phyloP scores from a whole-genome alignment of 192 early-diverging fungal genomes.

The Dimargaris xerosporica region DNA sequence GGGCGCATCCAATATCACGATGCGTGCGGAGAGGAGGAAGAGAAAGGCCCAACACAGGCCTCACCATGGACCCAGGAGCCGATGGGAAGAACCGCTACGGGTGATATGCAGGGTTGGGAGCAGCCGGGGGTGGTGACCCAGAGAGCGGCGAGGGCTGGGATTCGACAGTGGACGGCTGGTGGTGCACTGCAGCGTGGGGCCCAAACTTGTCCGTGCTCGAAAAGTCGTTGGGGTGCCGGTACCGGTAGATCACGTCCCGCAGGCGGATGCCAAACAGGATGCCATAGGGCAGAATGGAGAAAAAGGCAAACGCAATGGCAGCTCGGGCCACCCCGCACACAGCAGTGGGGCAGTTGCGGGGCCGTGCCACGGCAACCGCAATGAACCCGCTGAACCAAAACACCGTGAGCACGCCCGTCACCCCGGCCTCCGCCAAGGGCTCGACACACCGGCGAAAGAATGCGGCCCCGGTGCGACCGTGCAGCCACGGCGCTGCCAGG shows the following conservation, averaged over 20 bases:
- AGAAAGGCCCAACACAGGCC: too few species aligned
- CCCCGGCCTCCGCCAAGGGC: slow-evolving; percentile 5
- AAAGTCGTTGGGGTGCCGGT: not conserved
- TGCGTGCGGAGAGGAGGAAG: too few species aligned
- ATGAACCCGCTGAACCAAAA: slow-evolving; percentile 12
- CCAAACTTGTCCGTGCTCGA: too few species aligned
- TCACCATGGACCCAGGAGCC: too few species aligned
- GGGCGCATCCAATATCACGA: too few species aligned
- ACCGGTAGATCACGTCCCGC: slow-evolving; percentile 1
- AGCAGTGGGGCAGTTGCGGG: not conserved
- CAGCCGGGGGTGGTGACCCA: too few species aligned
- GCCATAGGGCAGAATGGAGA: not conserved
- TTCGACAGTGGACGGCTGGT: too few species aligned
- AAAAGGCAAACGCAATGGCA: slow-evolving; percentile 8
- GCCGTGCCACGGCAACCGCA: slow-evolving; percentile 3
- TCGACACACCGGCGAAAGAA: slow-evolving; percentile 5
- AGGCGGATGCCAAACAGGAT: slow-evolving; percentile 10
- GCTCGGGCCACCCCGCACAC: slow-evolving; percentile 2
- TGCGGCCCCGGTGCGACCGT: not conserved
- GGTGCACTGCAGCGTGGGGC: too few species aligned
- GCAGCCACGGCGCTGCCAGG: not conserved
- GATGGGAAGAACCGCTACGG: too few species aligned
- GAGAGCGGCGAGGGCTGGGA: too few species aligned
- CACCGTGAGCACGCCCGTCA: slow-evolving; percentile 6
- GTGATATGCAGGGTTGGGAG: too few species aligned